phyloP scores from a whole-genome alignment of 345 rosid genomes.

The Acer negundo region DNA sequence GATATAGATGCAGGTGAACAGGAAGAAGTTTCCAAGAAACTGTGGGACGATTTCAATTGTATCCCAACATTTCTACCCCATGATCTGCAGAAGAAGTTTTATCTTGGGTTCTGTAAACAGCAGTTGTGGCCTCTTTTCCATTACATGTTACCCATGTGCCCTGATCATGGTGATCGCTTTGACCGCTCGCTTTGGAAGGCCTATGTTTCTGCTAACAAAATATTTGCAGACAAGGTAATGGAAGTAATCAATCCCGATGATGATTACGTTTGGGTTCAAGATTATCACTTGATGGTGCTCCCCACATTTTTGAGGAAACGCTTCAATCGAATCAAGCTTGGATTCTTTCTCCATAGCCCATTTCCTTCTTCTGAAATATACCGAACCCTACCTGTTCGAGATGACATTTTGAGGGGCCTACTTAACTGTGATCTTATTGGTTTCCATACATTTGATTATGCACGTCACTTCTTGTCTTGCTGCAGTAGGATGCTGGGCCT shows the following conservation, averaged over 20 bases:
- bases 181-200: slow-evolving; percentile 77
- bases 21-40: slow-evolving; percentile 66
- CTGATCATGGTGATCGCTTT: slow-evolving; percentile 79
- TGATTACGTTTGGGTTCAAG: slow-evolving; percentile 82
- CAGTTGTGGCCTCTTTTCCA: slow-evolving; percentile 85
- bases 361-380: slow-evolving; percentile 86
- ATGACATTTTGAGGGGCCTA: slow-evolving; percentile 64
- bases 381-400: slow-evolving; percentile 71
- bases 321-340: slow-evolving; percentile 67
- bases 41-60: slow-evolving; percentile 63
- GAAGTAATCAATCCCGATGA: slow-evolving; percentile 75
- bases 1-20: slow-evolving; percentile 57
- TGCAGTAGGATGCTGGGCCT: slow-evolving; percentile 89
- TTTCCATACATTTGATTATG: slow-evolving; percentile 83
- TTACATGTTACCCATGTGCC: slow-evolving; percentile 84
- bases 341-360: slow-evolving; percentile 82
- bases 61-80: slow-evolving; percentile 68
- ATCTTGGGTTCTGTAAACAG: slow-evolving; percentile 76
- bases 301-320: slow-evolving; percentile 82
- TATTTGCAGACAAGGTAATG: slow-evolving; percentile 81
- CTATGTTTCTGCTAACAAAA: slow-evolving; percentile 75
- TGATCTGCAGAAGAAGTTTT: slow-evolving; percentile 67
- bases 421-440: slow-evolving; percentile 80
- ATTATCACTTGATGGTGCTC: slow-evolving; percentile 81
- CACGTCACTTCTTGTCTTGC: slow-evolving; percentile 76